These are phyloP conservation scores for Phytophthora podocarpi DNA, from an alignment of 352 stramenopile species.

Conservation along the genomic window DNA sequence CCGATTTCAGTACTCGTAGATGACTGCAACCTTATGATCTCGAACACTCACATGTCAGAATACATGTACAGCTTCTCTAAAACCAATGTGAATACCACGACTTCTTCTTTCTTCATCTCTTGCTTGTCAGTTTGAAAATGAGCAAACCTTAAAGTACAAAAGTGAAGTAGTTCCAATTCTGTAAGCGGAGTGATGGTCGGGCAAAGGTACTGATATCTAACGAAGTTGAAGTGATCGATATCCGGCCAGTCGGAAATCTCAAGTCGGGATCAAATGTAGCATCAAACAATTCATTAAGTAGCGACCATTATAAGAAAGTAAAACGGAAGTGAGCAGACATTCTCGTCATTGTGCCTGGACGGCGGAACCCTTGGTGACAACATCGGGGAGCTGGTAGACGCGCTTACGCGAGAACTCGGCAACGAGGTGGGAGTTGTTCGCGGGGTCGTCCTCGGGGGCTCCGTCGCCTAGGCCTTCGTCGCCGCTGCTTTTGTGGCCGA, in stretches of 20 bases:
- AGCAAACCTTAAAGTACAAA: no score
- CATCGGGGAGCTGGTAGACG: constrained; percentile 17
- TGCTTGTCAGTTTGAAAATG: no score
- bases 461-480: constrained; percentile 35
- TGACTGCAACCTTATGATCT: no score
- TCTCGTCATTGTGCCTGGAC: constrained; percentile 26
- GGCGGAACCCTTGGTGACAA: constrained; percentile 1
- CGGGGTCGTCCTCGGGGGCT: constrained; percentile 59
- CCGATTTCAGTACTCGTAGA: no score
- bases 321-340: constrained; percentile 2
- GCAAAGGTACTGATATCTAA: no score
- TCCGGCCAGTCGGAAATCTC: no score
- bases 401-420: constrained; percentile 52
- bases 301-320: constrained; percentile 30
- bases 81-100: no score
- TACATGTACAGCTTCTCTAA: no score
- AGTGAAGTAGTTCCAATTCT: no score
- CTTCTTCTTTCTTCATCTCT: no score
- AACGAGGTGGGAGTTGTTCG: constrained; percentile 51
- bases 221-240: neutral
- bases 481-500: constrained; percentile 45
- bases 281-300: constrained; percentile 24
- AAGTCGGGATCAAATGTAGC: neutral
- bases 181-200: no score
- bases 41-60: no score